A percentile compares a stretch with the other conserved stretches of the same genome.
Evolutionary conservation across 2,329 filamentous ascomycete genomes (phyloP).

Genomic region (Eurotiales sp.): DNA sequence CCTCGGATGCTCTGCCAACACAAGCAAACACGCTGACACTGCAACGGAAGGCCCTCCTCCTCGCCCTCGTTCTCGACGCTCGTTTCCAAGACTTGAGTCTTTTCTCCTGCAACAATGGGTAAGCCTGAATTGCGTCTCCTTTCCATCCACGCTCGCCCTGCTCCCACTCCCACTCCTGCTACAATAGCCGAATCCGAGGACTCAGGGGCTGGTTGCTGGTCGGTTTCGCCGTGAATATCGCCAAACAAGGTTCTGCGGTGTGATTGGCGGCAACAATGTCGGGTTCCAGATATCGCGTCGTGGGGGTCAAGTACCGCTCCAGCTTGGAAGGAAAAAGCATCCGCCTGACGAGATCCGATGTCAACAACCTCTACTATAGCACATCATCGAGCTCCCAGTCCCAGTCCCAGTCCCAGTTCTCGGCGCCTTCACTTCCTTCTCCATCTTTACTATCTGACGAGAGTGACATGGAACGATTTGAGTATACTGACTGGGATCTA

Average conservation of each 20-base stretch:
- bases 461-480: slow-evolving; percentile 15
- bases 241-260: slow-evolving; percentile 6
- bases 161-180: not conserved
- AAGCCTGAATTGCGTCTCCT: not conserved
- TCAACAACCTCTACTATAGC: not conserved
- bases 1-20: not conserved
- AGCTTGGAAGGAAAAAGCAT: slow-evolving; percentile 9
- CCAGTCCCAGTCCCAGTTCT: slow-evolving; percentile 2
- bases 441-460: slow-evolving; percentile 13
- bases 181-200: not conserved
- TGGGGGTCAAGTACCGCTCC: slow-evolving; percentile 12
- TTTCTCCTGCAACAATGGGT: slow-evolving; percentile 9
- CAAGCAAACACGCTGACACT: not conserved
- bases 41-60: slow-evolving; percentile 2
- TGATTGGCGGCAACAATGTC: slow-evolving; percentile 11
- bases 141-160: not conserved
- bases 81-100: slow-evolving; percentile 9
- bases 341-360: slow-evolving; percentile 4
- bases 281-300: slow-evolving; percentile 14
- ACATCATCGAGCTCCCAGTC: not conserved
- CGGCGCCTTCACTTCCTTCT: slow-evolving; percentile 8
- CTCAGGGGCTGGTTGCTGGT: not conserved
- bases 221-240: not conserved
- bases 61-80: slow-evolving; percentile 9
- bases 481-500: slow-evolving; percentile 26